Evolutionary conservation across 2,329 filamentous ascomycete genomes (phyloP).

Genomic region (Fusarium sp.): DNA sequence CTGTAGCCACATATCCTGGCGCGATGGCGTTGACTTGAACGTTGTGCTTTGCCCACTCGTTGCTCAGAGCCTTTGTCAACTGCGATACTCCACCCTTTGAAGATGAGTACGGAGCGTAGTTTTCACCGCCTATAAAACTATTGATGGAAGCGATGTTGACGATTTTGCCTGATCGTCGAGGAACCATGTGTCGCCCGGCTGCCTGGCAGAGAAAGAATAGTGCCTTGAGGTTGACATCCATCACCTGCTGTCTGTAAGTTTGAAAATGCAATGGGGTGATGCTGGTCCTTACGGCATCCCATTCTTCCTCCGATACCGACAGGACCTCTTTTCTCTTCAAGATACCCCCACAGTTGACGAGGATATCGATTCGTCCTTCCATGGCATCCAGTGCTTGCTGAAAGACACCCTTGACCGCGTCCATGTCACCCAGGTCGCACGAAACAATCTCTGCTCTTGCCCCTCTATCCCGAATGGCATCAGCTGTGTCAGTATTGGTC

Average conservation of each 20-base stretch:
- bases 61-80: not conserved
- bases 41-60: not conserved
- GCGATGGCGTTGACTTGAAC: not conserved
- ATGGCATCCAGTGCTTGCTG: not conserved
- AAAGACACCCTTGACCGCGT: not conserved
- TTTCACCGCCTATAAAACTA: not conserved
- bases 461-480: not conserved
- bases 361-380: not conserved
- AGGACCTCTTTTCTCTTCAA: not conserved
- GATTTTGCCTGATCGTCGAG: not conserved
- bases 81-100: not conserved
- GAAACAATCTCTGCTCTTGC: not conserved
- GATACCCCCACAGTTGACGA: not conserved
- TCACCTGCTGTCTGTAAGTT: not conserved
- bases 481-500: not conserved
- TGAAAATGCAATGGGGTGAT: rapidly evolving
- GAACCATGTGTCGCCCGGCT: not conserved
- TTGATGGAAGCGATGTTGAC: not conserved
- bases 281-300: not conserved
- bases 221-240: not conserved
- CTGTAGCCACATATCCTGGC: not conserved
- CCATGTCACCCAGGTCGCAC: not conserved
- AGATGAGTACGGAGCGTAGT: not conserved
- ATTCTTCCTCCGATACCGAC: not conserved
- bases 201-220: not conserved